Evolutionary conservation across 306 rosid species (phyloP).

Genomic region (Glycine latifolia): DNA sequence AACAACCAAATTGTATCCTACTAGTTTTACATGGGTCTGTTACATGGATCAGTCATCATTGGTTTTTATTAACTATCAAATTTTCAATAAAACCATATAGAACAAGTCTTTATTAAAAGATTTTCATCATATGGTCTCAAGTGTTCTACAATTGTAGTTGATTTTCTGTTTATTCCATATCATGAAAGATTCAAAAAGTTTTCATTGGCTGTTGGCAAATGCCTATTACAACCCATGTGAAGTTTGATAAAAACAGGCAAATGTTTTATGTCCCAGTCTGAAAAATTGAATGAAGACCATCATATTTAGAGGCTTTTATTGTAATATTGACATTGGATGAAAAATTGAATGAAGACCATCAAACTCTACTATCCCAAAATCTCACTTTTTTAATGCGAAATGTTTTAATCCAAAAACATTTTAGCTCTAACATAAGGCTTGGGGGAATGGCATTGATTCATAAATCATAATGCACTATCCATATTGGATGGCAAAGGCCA

Average conservation of each 20-base stretch:
- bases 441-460: not conserved
- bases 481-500: not conserved
- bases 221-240: constrained; percentile 2
- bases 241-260: not conserved
- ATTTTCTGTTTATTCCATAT: constrained; percentile 10
- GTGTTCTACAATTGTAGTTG: constrained; percentile 6
- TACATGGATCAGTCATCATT: not conserved
- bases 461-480: not conserved
- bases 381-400: too few species aligned
- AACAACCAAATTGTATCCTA: too few species aligned
- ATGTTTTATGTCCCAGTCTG: not conserved
- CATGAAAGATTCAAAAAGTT: not conserved
- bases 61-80: not conserved
- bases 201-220: not conserved
- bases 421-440: too few species aligned
- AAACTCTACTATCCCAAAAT: too few species aligned
- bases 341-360: not conserved
- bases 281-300: not conserved
- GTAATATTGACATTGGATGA: not conserved
- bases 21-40: not conserved
- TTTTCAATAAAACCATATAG: constrained; percentile 6
- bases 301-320: not conserved
- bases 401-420: too few species aligned
- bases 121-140: not conserved
- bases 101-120: constrained; percentile 8